Evolutionary conservation across 1,139 yeast genomes (phyloP).

Genomic region (Geotrichum histeridarum): DNA sequence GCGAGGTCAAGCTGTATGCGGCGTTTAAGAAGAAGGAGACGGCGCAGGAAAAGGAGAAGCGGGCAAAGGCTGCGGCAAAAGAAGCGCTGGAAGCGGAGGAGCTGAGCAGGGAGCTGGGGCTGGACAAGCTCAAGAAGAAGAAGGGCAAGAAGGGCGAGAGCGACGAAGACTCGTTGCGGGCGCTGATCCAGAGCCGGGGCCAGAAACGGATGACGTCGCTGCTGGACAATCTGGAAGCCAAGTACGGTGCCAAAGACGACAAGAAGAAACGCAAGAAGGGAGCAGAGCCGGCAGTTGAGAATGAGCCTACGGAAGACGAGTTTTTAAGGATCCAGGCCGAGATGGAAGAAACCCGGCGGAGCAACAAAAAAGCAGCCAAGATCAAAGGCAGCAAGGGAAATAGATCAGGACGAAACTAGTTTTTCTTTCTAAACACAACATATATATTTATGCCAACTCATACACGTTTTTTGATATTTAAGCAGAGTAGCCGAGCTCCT

Average conservation of each 20-base stretch:
- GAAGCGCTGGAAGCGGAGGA: conserved; percentile 70
- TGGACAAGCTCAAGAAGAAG: conserved; percentile 41
- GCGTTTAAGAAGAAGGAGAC: conserved; percentile 55
- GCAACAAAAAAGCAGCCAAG: conserved; percentile 8
- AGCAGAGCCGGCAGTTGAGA: background rate
- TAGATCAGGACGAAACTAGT: background rate
- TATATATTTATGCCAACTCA: background rate
- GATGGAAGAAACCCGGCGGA: conserved; percentile 5
- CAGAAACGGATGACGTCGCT: conserved; percentile 45
- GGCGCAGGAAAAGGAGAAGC: conserved; percentile 38
- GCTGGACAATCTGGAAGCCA: conserved; percentile 50
- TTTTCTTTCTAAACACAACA: background rate
- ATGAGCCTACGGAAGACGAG: conserved; percentile 38
- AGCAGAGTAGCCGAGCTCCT: conserved; percentile 18
- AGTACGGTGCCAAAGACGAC: conserved; percentile 39
- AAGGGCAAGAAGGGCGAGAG: conserved; percentile 29
- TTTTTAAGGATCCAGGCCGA: conserved; percentile 40
- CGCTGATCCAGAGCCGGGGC: conserved; percentile 28
- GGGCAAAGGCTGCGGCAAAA: conserved; percentile 51
- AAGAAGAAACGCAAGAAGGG: conserved; percentile 37
- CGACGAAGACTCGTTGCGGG: conserved; percentile 25
- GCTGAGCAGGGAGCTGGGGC: conserved; percentile 48
- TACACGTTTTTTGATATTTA: background rate
- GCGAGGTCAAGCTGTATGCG: conserved; percentile 38
- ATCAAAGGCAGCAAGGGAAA: conserved; percentile 1